These are phyloP conservation scores for Nitzschia putrida DNA, from an alignment of 108 stramenopile species.

Conservation along the genomic window DNA sequence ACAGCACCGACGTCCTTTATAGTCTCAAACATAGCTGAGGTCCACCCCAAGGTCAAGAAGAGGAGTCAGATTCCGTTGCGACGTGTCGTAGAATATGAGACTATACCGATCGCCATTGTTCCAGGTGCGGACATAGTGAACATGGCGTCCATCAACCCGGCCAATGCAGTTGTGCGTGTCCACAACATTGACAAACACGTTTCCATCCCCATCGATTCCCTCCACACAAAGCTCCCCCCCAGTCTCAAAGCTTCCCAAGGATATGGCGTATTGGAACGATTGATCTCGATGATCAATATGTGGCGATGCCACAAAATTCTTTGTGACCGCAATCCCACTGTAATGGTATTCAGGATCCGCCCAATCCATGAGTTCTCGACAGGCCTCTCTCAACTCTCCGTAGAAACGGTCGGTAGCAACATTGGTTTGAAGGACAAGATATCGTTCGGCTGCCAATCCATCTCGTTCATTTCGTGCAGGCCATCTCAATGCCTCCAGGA, in stretches of 20 bases:
- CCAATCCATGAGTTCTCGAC: slow-evolving; percentile 34
- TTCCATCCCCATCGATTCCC: neutral
- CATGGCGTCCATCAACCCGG: slow-evolving; percentile 28
- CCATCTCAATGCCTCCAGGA: slow-evolving; percentile 17
- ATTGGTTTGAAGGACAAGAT: slow-evolving; percentile 33
- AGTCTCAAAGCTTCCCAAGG: slow-evolving; percentile 26
- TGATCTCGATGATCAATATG: slow-evolving; percentile 64
- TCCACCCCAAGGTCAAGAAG: slow-evolving; percentile 3
- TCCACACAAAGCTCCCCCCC: slow-evolving; percentile 49
- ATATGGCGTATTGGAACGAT: slow-evolving; percentile 59
- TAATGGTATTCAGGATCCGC: slow-evolving; percentile 29
- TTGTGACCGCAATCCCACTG: slow-evolving; percentile 58
- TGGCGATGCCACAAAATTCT: slow-evolving; percentile 64
- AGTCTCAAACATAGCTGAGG: too few relatives aligned
- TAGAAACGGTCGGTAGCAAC: slow-evolving; percentile 20
- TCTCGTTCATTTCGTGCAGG: slow-evolving; percentile 25
- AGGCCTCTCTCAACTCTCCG: slow-evolving; percentile 23
- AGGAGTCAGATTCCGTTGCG: neutral
- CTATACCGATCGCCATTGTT: slow-evolving; percentile 14
- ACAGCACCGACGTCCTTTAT: too few relatives aligned
- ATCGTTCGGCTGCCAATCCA: slow-evolving; percentile 26
- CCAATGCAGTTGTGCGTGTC: slow-evolving; percentile 27
- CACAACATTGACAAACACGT: slow-evolving; percentile 20
- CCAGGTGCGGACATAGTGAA: slow-evolving; percentile 37
- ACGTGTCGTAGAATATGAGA: slow-evolving; percentile 28